Evolutionary conservation across 768 basidiomycete species (phyloP), one percentile per base, ranked within the genome.

Genomic region (Pleurotus salmoneostramineus): DNA sequence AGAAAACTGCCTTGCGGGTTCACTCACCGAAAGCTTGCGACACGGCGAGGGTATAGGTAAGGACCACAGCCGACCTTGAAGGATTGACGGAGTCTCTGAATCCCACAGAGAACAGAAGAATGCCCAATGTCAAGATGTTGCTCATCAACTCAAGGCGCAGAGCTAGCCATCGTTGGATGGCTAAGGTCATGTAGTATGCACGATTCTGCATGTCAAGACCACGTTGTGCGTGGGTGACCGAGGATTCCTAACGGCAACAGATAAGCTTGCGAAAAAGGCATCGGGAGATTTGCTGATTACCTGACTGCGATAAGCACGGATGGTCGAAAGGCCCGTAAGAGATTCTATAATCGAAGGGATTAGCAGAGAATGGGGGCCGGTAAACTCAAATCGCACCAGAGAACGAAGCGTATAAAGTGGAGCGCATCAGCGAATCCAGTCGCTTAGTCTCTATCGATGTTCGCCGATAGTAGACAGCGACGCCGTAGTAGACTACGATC

Each of bases 361-460:
- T 27, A 27, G 21, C 21, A 27, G 21, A 27, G 21, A 27, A 27
- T 27, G 21, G 21, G 21, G 21, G 21, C 21, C 21, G 21, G 21
- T 27, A 27, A 27, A 27, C 21, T 27, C 21, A 36, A n/a, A 4
- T 3, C 70, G 15, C 58, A 83, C 84, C 85, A n/a, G 83, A 77
- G 63, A 80, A 84, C 1, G 84, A 79, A 2, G 78, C 74, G 64
- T 84, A 87, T 45, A 88, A 68, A 3, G 71, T 65, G 0, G 86
- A 88, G 5, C 86, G 77, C 64, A 86, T 71, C 31, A 87, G 60
- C 0, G 85, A 86, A 62, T 87, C 86, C 32, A 86, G 68, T 15
- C 86, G 79, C 64, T 88, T 87, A 2, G 82, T 79, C 64, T 87
- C 85, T 3, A 87, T 83, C 0, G 85, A 86, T 0, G 78, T 80